A percentile compares a stretch with the other conserved stretches of the same genome.
Evolutionary conservation across 2,329 filamentous ascomycete species (phyloP).

Genomic region (Aspergillus piperis): DNA sequence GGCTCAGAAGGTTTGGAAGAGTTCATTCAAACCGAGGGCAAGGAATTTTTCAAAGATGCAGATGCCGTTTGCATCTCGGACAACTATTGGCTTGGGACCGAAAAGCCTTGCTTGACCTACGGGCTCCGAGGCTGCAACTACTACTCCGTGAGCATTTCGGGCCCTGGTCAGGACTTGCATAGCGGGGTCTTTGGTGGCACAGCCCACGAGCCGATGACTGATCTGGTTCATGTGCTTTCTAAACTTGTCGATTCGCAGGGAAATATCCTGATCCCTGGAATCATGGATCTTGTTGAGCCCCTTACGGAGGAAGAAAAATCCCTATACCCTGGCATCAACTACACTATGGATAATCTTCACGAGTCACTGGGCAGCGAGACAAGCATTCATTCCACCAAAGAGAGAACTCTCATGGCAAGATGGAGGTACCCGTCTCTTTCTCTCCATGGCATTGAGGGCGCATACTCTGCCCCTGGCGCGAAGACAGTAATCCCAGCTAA

Average conservation of each 20-base stretch:
- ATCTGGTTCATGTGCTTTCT: conserved; percentile 78
- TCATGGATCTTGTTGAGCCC: conserved; percentile 89
- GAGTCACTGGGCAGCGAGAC: conserved; percentile 89
- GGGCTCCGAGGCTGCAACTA: conserved; percentile 97
- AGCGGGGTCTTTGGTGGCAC: conserved; percentile 96
- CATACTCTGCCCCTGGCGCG: conserved; percentile 87
- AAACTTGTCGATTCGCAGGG: conserved; percentile 86
- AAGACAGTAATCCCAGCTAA: conserved; percentile 99
- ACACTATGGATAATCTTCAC: conserved; percentile 94
- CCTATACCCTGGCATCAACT: conserved; percentile 87
- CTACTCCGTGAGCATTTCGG: conserved; percentile 88
- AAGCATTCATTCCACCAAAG: conserved; percentile 83
- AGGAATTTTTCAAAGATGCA: conserved; percentile 91
- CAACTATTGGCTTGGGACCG: conserved; percentile 99
- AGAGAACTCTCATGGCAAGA: conserved; percentile 88
- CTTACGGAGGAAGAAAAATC: conserved; percentile 81
- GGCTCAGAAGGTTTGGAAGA: conserved; percentile 95
- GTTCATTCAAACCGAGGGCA: conserved; percentile 85
- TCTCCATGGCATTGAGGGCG: conserved; percentile 91
- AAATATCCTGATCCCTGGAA: conserved; percentile 91
- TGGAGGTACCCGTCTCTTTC: conserved; percentile 96
- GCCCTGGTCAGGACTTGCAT: conserved; percentile 90
- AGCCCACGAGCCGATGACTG: conserved; percentile 97
- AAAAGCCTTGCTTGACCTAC: conserved; percentile 97
- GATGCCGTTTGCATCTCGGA: conserved; percentile 98